Evolutionary conservation across 495 filamentous ascomycete species (phyloP), one percentile per base, ranked within the genome.

Genomic region (Aspergillus leporis): DNA sequence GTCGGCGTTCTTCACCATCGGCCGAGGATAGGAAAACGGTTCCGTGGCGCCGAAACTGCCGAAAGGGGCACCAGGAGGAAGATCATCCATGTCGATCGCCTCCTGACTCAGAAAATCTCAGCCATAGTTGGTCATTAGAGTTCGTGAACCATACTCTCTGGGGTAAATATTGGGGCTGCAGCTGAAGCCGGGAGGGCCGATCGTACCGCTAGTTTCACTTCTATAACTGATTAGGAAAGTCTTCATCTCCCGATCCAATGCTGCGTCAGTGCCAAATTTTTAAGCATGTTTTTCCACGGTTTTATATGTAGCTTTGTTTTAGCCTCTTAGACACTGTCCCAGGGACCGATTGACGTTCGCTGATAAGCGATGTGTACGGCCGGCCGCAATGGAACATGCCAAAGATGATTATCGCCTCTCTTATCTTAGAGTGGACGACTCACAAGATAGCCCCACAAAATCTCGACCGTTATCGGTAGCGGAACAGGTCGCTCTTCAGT

Each of bases 401-500:
- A 66, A 67, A 46, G 60, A 67, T 54, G 60, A 61, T 9, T 67
- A 55, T 22, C 60, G 57, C 18, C 53, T 70, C 23, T 61, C 54
- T 8, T 70, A 70, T 48, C 58, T 59, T 13, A 54, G 43, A 14
- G 41, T 67, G 14, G 55, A 65, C 5, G 64, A 66, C 38, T 48
- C 54, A 4, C 43, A 40, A 13, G 46, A 55, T 32, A 34, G 9
- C 4, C 23, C 30, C 16, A 34, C 32, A n/a, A 38, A 23, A n/a
- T 49, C 13, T 21, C 50, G 52, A 23, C 64, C 67, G 12, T 53
- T 66, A 46, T 66, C 67, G 8, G 52, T 64, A 10, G 54, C 58
- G 0, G 66, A 69, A 46, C 66, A 69, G 51, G 57, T 56, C 6
- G 48, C 65, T 5, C 38, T 67, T 28, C 63, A 62, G 32, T 55